Evolutionary conservation across 345 rosid genomes (phyloP).

Genomic region (Rhodamnia argentea): DNA sequence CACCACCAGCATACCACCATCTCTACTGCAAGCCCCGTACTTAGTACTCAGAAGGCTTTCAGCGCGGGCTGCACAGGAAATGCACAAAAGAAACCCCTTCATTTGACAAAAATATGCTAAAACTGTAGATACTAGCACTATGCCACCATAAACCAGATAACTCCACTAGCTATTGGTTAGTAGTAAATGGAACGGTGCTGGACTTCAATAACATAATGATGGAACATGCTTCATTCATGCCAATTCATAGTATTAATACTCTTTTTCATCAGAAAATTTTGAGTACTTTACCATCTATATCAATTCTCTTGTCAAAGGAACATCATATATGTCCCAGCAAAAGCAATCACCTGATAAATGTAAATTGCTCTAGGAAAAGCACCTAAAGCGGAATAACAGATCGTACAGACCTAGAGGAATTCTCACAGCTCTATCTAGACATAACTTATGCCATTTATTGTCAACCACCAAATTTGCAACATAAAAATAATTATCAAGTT

Average conservation of each 20-base stretch:
- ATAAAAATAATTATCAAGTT: background rate
- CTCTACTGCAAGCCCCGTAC: background rate
- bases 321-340: background rate
- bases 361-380: background rate
- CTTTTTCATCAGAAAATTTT: background rate
- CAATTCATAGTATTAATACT: background rate
- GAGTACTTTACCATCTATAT: background rate
- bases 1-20: background rate
- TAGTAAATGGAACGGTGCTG: background rate
- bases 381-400: background rate
- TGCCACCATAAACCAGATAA: background rate
- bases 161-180: background rate
- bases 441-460: background rate
- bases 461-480: background rate
- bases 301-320: background rate
- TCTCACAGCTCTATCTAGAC: background rate
- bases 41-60: background rate
- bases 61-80: background rate
- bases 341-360: background rate
- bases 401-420: background rate
- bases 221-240: background rate
- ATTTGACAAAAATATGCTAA: background rate
- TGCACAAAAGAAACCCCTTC: background rate
- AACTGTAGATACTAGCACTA: background rate
- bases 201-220: background rate